Evolutionary conservation across 164 flowering plant species (phyloP), one percentile per base, ranked within the genome.

Genomic region (Santalum album): DNA sequence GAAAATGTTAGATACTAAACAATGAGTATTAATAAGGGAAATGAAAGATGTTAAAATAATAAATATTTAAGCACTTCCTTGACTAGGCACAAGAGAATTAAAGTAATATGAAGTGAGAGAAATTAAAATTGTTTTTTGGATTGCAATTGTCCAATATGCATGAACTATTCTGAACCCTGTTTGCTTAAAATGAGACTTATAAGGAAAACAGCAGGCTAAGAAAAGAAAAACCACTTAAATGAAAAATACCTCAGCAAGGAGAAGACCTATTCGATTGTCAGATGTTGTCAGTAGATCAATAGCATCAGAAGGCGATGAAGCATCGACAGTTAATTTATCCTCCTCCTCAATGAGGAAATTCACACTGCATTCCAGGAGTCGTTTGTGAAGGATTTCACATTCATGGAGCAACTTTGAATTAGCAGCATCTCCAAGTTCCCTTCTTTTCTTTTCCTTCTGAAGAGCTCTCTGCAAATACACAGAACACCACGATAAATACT

Each of bases 181-280:
- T 42, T 6, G 6, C 12, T 18, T 5, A 42, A 17, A 42, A 17
- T 42, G 45, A 42, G 3, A 18, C 21, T 17, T 18, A 0, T 42
- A 11, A 42, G 45, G 2, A 42, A 18, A 42, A 17, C 12, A 17
- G 7, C 21, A 38, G 21, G 21, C 6, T 4, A 17, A 42, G 4
- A 18, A 4, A 4, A 18, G 10, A 42, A 17, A 1, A 4, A 5
- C 3, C 2, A 42, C 21, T 17, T 17, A 12, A 42, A 0, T 42
- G 45, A 18, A 42, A 4, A 14, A 11, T 45, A 45, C 49, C 49
- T 45, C 49, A 45, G 49, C 49, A 45, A 45, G 49, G 21, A 45
- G 49, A 25, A 45, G 49, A 45, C 49, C 49, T 20, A 45, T 45
- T 21, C 49, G 49, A 12, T 45, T 45, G 25, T 45, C 25, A 45